Conservation (phyloP, 1,284 basidiomycete genomes). For the Rhodotorula mucilaginosa region DNA sequence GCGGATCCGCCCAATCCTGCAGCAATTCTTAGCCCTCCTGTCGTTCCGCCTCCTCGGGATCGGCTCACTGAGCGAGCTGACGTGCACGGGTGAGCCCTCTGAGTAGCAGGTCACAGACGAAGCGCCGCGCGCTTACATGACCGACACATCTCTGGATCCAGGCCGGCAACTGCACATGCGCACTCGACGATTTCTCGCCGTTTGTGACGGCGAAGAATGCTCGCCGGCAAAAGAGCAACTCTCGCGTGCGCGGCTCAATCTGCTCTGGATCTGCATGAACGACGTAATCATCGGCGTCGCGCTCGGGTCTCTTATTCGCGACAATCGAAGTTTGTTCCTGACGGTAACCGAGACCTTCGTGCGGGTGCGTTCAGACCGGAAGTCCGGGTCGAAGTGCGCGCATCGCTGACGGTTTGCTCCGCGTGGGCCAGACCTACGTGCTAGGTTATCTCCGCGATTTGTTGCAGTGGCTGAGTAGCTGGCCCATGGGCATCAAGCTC, state of each 20-base stretch:
- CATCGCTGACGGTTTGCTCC: no score
- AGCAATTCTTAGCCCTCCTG: background rate
- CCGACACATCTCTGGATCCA: background rate
- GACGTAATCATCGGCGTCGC: constrained; percentile 79
- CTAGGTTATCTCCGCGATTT: constrained; percentile 55
- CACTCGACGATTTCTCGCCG: background rate
- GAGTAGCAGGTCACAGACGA: no score
- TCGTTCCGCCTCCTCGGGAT: background rate
- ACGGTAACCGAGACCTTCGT: constrained; percentile 28
- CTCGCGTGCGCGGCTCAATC: constrained; percentile 65
- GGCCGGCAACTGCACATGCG: background rate
- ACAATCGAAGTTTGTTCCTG: constrained; percentile 53
- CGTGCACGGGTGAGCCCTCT: background rate
- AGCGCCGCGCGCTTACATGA: background rate
- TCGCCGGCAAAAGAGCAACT: background rate
- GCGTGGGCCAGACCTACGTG: constrained; percentile 5
- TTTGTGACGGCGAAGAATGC: background rate
- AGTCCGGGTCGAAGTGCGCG: background rate
- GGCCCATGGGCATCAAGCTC: constrained; percentile 94
- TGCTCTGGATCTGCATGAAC: constrained; percentile 84
- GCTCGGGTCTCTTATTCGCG: constrained; percentile 64
- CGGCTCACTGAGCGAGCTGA: background rate
- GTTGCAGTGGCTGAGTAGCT: constrained; percentile 82
- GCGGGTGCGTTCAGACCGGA: constrained; percentile 41
- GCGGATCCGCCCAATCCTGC: background rate